Evolutionary conservation across 345 rosid genomes (phyloP).

Genomic region (Nephelium lappaceum): DNA sequence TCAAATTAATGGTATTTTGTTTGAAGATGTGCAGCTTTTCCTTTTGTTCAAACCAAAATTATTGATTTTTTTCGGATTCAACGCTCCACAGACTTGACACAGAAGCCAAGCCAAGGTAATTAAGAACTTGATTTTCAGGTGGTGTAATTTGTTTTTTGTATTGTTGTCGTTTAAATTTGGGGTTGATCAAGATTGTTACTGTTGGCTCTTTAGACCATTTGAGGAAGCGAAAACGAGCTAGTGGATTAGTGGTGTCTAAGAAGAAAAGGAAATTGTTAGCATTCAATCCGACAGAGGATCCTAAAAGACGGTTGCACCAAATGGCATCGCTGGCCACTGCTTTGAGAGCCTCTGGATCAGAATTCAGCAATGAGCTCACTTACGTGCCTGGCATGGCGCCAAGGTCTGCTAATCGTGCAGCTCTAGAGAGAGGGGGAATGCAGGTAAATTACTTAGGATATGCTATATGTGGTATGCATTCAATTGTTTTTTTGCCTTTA

Average conservation of each 20-base stretch:
- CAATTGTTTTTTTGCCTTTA: background rate
- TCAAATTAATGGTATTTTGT: background rate
- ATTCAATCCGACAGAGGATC: conserved; percentile 68
- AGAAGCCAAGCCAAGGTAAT: conserved; percentile 42
- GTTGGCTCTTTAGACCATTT: conserved; percentile 35
- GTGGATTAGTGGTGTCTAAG: conserved; percentile 65
- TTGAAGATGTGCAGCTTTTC: conserved; percentile 50
- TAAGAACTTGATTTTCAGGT: background rate
- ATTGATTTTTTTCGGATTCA: conserved; percentile 83
- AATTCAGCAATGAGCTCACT: conserved; percentile 66
- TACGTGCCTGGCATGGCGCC: conserved; percentile 72
- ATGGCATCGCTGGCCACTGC: conserved; percentile 96
- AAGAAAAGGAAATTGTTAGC: conserved; percentile 75
- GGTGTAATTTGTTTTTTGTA: background rate
- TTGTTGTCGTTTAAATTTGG: background rate
- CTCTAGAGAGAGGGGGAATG: conserved; percentile 84
- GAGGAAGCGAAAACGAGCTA: conserved; percentile 60
- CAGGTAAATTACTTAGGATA: conserved; percentile 54
- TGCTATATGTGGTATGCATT: background rate
- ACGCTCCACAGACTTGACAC: conserved; percentile 32
- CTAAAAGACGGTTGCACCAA: conserved; percentile 62
- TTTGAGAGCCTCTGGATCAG: conserved; percentile 60
- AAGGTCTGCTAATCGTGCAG: conserved; percentile 65
- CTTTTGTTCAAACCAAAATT: conserved; percentile 80
- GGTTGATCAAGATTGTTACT: background rate